Base-by-base conservation (phyloP, 768 basidiomycete genomes). In the Termitomyces sp. region DNA sequence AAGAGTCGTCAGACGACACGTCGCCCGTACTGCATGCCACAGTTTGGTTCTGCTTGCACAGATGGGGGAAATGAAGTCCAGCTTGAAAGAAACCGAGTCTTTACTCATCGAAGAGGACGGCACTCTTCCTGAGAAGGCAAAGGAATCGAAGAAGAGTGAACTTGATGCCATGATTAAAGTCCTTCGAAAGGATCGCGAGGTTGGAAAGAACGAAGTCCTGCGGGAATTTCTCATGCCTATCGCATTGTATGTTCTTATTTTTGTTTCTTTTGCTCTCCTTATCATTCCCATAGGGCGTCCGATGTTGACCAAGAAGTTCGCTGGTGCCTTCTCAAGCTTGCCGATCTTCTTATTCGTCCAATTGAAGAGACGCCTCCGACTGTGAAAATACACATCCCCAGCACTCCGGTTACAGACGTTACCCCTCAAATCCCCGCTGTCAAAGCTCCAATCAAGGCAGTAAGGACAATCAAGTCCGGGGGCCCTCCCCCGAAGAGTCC, bases 71-170 rank as follows among this genome's bases (percentile, higher is more conserved):
- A 89, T 98, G 81, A 92, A 88, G 75, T 80, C 86, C 15, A 79
- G 80, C 55, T 67, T 82, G 46, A 94, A 91, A 71, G 92, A 94
- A 62, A 72, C 84, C 0, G 91, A 93, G 65, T 82, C 89, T 5
- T 72, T 94, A 33, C 80, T 94, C 13, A 92, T 95, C 49, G 93
- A 95, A 73, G 93, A 94, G 69, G 92, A 94, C 66, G 92, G 92
- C 7, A 85, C 82, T 59, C 79, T 80, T 9, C 86, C 84, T 24
- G 88, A 89, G 69, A 89, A 84, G 71, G 75, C 79, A 57, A 91
- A 85, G 74, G 90, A 91, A 71, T 81, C 81, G 50, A 91, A 91
- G 79, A 90, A 88, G 75, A 91, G 87, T 65, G 92, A 93, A 66
- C 81, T 91, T 53, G 92, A 96, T 62, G 75, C 85, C 15, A 86